Conservation (phyloP, 352 stramenopile species). For the Blastocystis sp. region DNA sequence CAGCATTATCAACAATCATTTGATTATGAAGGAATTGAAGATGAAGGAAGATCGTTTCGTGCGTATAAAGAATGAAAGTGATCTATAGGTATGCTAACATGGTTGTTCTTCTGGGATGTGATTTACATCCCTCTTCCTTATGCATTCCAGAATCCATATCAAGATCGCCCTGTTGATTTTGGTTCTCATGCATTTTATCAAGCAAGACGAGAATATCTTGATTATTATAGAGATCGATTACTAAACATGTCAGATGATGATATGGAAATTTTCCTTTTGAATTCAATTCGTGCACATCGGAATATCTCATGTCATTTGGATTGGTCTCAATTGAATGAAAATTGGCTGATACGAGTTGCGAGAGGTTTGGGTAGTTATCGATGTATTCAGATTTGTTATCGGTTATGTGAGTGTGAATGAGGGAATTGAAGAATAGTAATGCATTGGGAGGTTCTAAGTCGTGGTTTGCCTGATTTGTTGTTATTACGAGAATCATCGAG, state of each 20-base stretch:
- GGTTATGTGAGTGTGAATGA: neutral
- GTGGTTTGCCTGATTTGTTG: constrained; percentile 28
- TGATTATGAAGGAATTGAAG: neutral
- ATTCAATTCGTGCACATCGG: neutral
- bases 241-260: neutral
- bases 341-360: neutral
- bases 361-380: neutral
- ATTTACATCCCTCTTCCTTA: constrained; percentile 23
- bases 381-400: neutral
- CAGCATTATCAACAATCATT: neutral
- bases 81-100: neutral
- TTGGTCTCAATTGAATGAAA: neutral
- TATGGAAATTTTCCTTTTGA: neutral
- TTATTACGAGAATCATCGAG: neutral
- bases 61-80: too few species aligned
- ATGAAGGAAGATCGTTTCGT: constrained; percentile 22
- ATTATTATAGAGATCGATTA: neutral
- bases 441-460: neutral
- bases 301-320: neutral
- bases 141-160: constrained; percentile 1
- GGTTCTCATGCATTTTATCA: neutral
- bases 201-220: neutral
- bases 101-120: constrained; percentile 19
- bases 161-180: neutral
- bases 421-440: neutral